Evolutionary conservation across 73 alveolate genomes (phyloP), one percentile per base, ranked within the genome.

Genomic region (Paramecium caudatum): DNA sequence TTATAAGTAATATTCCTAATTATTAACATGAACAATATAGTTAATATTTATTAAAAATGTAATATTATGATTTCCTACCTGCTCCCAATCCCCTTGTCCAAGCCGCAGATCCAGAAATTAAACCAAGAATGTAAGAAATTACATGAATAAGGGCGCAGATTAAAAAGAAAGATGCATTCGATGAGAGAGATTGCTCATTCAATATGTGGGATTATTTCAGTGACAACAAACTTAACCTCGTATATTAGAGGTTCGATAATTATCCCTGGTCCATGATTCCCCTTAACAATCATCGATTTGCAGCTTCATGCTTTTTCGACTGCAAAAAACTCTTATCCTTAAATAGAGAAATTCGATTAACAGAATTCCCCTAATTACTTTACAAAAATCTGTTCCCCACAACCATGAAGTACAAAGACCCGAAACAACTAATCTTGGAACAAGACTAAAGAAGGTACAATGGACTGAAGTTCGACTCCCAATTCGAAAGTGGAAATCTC

Each of bases 401-500:
- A 21, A 49, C 70, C 17, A 49, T 49, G 70, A 49, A 16, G 25
- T 49, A 49, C 5, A 49, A 49, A 15, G 70, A 49, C 17, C 25
- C 0, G 25, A 49, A 49, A 49, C 8, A 49, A 16, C 70, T 49
- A 1, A 4, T 0, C 6, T 34, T 49, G 10, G 70, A 49, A 15
- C 25, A 49, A 49, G 93, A 85, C n/a, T 19, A 23, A 13, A 85
- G 74, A n/a, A 61, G 25, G 25, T 49, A 49, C 23, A 49, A 49
- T 49, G 70, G 70, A 16, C 70, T 88, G 2, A 82, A 27, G 43
- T 90, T 90, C 17, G 91, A 90, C 47, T 90, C 94, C 17, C 36
- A 90, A 27, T 90, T 90, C 62, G 93, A 90, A 82, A 30, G 80
- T 23, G 94, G 94, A 23, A 90, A 90, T 43, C 19, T 90, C 33